Base-by-base conservation (phyloP, 139 green algal genomes). In the Mesotaenium endlicherianum region DNA sequence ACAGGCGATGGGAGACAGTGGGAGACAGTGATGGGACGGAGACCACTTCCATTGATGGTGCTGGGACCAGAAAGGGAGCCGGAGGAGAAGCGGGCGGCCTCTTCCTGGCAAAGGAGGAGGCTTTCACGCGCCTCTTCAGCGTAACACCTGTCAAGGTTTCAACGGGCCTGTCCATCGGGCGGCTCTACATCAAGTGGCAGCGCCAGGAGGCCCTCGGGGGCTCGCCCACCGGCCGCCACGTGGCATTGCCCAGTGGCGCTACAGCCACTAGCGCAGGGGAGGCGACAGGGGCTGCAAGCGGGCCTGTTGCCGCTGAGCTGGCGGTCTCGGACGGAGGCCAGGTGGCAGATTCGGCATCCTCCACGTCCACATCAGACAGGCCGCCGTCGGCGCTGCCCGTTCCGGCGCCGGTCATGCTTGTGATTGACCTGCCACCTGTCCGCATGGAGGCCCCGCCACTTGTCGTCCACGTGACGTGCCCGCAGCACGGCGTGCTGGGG, bases 81-180 rank as follows among this genome's bases (percentile, higher is more conserved):
- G 1, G 59, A 40, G 59, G 40, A 82, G 75, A 1, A 77, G 2
- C 1, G 75, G 31, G 34, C 38, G 77, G 68, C 20, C 45, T 86
- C 3, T 20, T 75, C 3, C 53, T 83, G 4, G 42, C 50, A 41
- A 34, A 83, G n/a, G 76, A 26, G 30, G 76, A 72, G 53, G 38
- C 76, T 16, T 83, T 83, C 64, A 74, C 55, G 3, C 60, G 53
- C 1, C 76, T 83, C 4, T 82, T 82, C 26, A 17, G 38, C 30
- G 41, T 83, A 45, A 83, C 50, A 8, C 30, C 50, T 16, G n/a
- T 76, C 5, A 17, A 50, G 20, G 20, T 26, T 4, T 83, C 76
- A 4, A 14, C 49, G 36, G 2, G 3, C 44, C 36, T 83, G 5
- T 8, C 31, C 0, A 31, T 83, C 30, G 76, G 76, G 39, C 39